Percentiles rank a stretch among this genome's conserved stretches.
Evolutionary conservation across 176 grass and related monocot species (phyloP).

Genomic region (Triticum turgidum): DNA sequence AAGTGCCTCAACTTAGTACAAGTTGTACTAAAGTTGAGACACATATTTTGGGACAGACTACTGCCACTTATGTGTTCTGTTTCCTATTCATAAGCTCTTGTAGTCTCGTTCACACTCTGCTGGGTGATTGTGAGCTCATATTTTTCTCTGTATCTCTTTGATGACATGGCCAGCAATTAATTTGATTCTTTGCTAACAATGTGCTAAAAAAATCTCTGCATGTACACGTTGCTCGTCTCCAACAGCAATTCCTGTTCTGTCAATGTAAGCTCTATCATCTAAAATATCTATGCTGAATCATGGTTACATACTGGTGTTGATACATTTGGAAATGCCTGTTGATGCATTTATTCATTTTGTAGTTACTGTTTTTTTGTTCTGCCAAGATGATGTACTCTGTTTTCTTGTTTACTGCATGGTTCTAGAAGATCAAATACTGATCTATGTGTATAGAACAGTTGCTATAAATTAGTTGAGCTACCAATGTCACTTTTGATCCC

Average conservation of each 20-base stretch:
- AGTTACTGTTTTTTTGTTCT: no score
- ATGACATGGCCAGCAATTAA: not conserved
- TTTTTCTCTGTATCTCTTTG: not conserved
- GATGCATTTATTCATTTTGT: no score
- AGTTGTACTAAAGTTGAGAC: no score
- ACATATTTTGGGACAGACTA: no score
- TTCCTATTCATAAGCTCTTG: not conserved
- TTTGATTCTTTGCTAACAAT: slow-evolving; percentile 41
- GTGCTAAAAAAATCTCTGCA: slow-evolving; percentile 38
- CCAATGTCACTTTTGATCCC: not conserved
- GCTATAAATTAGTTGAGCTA: not conserved
- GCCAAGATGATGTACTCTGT: no score
- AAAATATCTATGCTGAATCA: slow-evolving; percentile 5
- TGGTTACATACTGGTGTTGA: not conserved
- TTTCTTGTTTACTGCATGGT: not conserved
- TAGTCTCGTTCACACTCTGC: not conserved
- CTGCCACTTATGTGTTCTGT: not conserved
- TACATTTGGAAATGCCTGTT: no score
- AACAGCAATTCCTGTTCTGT: slow-evolving; percentile 98
- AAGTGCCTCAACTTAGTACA: no score
- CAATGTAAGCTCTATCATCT: slow-evolving; percentile 68
- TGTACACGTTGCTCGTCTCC: slow-evolving; percentile 43
- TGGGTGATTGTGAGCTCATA: not conserved
- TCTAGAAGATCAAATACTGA: not conserved
- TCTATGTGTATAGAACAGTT: no score